Evolutionary conservation across 2,329 filamentous ascomycete species (phyloP), one percentile per base, ranked within the genome.

Genomic region (Calonectria henricotiae): DNA sequence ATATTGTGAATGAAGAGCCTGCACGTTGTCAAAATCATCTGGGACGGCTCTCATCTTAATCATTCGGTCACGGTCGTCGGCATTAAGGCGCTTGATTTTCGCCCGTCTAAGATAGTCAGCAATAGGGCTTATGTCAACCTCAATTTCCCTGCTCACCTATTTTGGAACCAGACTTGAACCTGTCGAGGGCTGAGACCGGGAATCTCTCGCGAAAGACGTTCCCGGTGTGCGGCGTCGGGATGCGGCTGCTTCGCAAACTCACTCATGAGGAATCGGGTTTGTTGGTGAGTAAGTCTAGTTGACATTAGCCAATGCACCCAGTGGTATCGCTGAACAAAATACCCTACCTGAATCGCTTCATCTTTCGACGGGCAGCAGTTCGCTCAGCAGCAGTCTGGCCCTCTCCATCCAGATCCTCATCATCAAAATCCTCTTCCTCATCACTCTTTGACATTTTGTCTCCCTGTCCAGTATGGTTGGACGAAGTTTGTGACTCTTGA

Each of bases 121-220:
- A 13, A 44, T 8, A 25, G 9, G 17, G 12, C 25, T 43, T 30
- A 25, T 11, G 30, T 4, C 9, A 11, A 49, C n/a, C 13, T 1
- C 5, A 35, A 49, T 41, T 51, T 35, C 17, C 49, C 49, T 46
- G 79, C 88, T 77, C 88, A 98, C 95, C 95, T 90, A 83, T 98
- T 98, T 83, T 98, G 95, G 83, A 98, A 98, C 96, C 95, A 98
- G 61, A 98, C 95, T 82, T 98, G 95, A 27, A 98, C 96, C 81
- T 98, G 95, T 71, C 95, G 90, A 43, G 95, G 94, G 77, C 94
- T 98, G 60, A 98, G 84, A 0, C 95, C 96, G 37, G 96, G 95
- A 54, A 98, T 98, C 80, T 98, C 94, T 73, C 93, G 88, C 4
- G 95, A 96, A 43, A 98, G 86, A 55, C 94, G 89, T 80, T 98